A percentile compares a stretch with the other conserved stretches of the same genome.
Conservation (phyloP, 495 filamentous ascomycete genomes). For the Penicillium paxilli region DNA sequence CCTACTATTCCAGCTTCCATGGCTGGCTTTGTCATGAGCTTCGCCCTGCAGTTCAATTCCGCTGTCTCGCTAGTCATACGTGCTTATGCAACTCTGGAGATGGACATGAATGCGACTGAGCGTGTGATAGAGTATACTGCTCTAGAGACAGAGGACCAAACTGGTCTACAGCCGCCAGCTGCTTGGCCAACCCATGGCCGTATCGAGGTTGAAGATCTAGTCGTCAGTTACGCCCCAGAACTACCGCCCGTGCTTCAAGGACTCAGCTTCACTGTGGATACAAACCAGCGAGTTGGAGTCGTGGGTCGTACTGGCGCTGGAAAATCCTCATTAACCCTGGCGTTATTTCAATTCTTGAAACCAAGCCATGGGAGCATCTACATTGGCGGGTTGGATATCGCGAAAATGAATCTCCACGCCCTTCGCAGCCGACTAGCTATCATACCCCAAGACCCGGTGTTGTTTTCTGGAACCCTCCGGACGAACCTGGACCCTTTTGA, state of each 20-base stretch:
- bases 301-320: conserved; percentile 1
- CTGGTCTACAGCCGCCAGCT: conserved; percentile 60
- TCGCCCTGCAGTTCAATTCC: neutral
- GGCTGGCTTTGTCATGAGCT: neutral
- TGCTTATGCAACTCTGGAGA: neutral
- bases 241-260: conserved; percentile 5
- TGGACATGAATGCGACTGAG: neutral
- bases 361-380: conserved; percentile 17
- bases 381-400: conserved; percentile 79
- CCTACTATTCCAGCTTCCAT: neutral
- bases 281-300: conserved; percentile 23
- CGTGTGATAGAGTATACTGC: conserved; percentile 56
- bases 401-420: conserved; percentile 71
- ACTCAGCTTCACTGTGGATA: conserved; percentile 25
- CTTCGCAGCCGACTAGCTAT: conserved; percentile 82
- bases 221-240: conserved; percentile 41
- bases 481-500: conserved; percentile 84
- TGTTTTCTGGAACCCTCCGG: conserved; percentile 84
- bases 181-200: conserved; percentile 77
- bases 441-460: conserved; percentile 85
- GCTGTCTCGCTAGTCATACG: neutral
- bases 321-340: neutral
- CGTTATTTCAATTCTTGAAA: neutral
- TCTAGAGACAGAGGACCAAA: conserved; percentile 53
- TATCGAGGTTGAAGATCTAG: conserved; percentile 75